Evolutionary conservation across 108 stramenopile species (phyloP), one percentile per base, ranked within the genome.

Genomic region (Conticribra guillardii): DNA sequence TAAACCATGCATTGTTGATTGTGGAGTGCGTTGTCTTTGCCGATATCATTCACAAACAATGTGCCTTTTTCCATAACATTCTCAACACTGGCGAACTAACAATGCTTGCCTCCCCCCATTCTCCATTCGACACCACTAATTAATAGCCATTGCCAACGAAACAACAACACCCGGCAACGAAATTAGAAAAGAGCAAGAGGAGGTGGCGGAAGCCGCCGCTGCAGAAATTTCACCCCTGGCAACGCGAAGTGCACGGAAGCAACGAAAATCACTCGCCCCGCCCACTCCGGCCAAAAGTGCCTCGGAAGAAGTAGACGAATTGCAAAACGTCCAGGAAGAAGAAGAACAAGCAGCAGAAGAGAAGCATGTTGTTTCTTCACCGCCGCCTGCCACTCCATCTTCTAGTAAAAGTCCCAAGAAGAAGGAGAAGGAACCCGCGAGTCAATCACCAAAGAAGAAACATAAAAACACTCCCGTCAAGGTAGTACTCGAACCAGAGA

Each of bases 391-490:
- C 37, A 41, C 5, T 9, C 8, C 37, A 5, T 5, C 5, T 5
- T 9, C 54, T 23, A 47, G 52, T 9, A 48, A 64, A 22, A 56
- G 53, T 56, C 51, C 69, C 15, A 63, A 37, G 45, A 64, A 56
- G 45, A 64, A 57, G 62, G 46, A 33, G 49, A 71, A 71, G 70
- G 4, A 16, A 17, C n/a, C n/a, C 54, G 54, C 19, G 21, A 56
- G 26, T 56, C 67, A 11, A 33, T 34, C 19, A 23, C 31, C 7
- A 8, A 23, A 60, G 41, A 9, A n/a, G 30, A 58, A 30, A n/a
- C n/a, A n/a, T n/a, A n/a, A n/a, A n/a, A n/a, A n/a, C n/a, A n/a
- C n/a, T n/a, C n/a, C n/a, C n/a, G n/a, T n/a, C n/a, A n/a, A n/a
- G n/a, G n/a, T n/a, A n/a, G n/a, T n/a, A n/a, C n/a, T n/a, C n/a